Percentiles rank a stretch among this genome's conserved stretches.
Conservation (phyloP, 352 stramenopile genomes). For the Globisporangium solare region DNA sequence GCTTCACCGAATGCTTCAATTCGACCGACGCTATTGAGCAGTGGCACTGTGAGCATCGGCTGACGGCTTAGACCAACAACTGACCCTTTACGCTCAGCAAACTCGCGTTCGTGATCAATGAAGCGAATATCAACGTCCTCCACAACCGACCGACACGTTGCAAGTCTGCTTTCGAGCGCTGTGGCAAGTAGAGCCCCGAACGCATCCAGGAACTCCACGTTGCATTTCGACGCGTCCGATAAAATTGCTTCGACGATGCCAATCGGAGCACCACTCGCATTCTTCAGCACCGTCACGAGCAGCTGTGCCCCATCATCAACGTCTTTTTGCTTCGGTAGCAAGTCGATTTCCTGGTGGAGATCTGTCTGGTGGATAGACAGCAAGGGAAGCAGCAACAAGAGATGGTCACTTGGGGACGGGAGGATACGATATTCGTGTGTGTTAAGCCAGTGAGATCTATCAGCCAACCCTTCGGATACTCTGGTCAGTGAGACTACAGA, state of each 20-base stretch:
- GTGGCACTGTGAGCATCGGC: slow-evolving; percentile 8
- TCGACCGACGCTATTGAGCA: slow-evolving; percentile 2
- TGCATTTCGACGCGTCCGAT: background rate
- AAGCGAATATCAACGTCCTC: slow-evolving; percentile 9
- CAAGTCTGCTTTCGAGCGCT: slow-evolving; percentile 12
- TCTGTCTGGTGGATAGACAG: slow-evolving; percentile 4
- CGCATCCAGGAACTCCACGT: slow-evolving; percentile 17
- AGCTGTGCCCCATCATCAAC: slow-evolving; percentile 3
- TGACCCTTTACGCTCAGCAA: background rate
- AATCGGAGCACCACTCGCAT: background rate
- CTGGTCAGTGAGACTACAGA: background rate
- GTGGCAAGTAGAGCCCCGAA: slow-evolving; percentile 16
- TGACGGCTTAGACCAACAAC: background rate
- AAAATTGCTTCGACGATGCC: slow-evolving; percentile 19
- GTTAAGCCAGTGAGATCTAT: slow-evolving; percentile 3
- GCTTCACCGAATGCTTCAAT: slow-evolving; percentile 11
- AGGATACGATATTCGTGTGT: slow-evolving; percentile 4
- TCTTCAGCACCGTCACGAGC: slow-evolving; percentile 16
- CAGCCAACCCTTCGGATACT: background rate
- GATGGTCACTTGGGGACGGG: slow-evolving; percentile 13
- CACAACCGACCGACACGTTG: slow-evolving; percentile 13
- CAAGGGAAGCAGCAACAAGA: slow-evolving; percentile 14
- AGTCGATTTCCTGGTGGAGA: slow-evolving; percentile 11
- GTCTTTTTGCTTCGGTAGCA: slow-evolving; percentile 3
- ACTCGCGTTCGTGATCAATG: background rate